Evolutionary conservation across 2,329 filamentous ascomycete genomes (phyloP), one percentile per base, ranked within the genome.

Genomic region (Colletotrichum trifolii): DNA sequence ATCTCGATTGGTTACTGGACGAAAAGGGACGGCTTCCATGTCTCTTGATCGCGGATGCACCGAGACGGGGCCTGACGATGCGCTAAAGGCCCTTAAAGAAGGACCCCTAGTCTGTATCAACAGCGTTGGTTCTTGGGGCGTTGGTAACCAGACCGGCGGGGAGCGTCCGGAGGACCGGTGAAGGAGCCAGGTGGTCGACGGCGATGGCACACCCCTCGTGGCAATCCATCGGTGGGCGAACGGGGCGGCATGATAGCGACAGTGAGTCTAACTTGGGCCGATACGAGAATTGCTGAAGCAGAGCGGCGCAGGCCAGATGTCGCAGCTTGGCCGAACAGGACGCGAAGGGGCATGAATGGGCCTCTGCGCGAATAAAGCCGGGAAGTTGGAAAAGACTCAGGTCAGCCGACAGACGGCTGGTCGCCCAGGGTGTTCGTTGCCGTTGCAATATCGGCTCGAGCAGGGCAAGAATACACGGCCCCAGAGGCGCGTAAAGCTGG

Each of bases 1-100:
- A 25, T 10, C 12, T 34, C 39, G 6, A 43, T 54, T 9, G 15
- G 25, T 59, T 54, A 66, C 47, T 64, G 59, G 60, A 53, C 25
- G 40, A 35, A 42, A 52, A 38, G 48, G 49, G 17, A 25, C n/a
- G 13, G 35, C 17, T 59, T 33, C 15, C 43, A 60, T 33, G 11
- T 54, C 54, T 54, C 39, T 50, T 60, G 54, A 62, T 66, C 65
- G 65, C 65, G 57, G 62, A 67, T 67, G 65, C 57, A 54, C 61
- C 57, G 54, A 58, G 53, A 66, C 53, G 65, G 57, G 57, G 65
- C 56, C 56, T 54, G 53, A 55, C 15, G 65, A 61, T 62, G 53
- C 52, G 57, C 65, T 65, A 65, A 65, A n/a, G 17, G 17, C 38
- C 45, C 39, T 59, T 64, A 40, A 58, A 57, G 57, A 57, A 66